Evolutionary conservation across 108 stramenopile genomes (phyloP), one percentile per base, ranked within the genome.

Genomic region (Aurantiochytrium sp.): DNA sequence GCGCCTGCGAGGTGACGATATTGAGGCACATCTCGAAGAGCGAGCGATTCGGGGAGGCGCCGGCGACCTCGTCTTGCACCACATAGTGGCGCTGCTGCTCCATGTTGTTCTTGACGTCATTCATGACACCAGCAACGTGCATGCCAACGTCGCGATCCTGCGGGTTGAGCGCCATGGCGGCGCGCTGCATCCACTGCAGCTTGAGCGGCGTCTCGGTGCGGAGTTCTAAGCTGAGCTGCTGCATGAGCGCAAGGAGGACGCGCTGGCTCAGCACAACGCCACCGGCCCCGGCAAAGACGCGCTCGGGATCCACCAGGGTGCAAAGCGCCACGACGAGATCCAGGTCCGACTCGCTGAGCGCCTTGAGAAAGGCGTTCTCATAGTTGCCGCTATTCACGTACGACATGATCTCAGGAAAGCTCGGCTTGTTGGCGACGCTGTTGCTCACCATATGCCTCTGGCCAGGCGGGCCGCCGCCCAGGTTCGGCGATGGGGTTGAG

Each of bases 121-220:
- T 34, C 59, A 65, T 65, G 34, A 65, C 59, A 10, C 59, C 15
- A 3, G 59, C 15, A 34, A 65, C 59, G 59, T 65, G 59, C 8
- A 65, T 65, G 19, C 59, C 59, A 15, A 65, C 59, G 34, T 65
- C 59, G 34, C 32, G 59, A 2, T 65, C 59, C 10, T 34, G 27
- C 34, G 73, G 73, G 42, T 81, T 30, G 1, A 81, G n/a, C 42
- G 73, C 73, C 39, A 81, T 41, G 21, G 42, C 73, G 39, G 21
- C 39, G 36, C 73, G 73, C 45, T 81, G 73, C 39, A 81, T 81
- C 73, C 73, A 81, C 73, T 81, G 73, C 45, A 81, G 45, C 73
- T 81, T 81, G 39, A 81, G 73, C 39, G 73, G 42, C 39, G 73
- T 81, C 36, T 81, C 73, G 27, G 27, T 30, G 45, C 12, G n/a